phyloP scores from a whole-genome alignment of 176 grass and related monocot genomes.

The Tillandsia leiboldiana region DNA sequence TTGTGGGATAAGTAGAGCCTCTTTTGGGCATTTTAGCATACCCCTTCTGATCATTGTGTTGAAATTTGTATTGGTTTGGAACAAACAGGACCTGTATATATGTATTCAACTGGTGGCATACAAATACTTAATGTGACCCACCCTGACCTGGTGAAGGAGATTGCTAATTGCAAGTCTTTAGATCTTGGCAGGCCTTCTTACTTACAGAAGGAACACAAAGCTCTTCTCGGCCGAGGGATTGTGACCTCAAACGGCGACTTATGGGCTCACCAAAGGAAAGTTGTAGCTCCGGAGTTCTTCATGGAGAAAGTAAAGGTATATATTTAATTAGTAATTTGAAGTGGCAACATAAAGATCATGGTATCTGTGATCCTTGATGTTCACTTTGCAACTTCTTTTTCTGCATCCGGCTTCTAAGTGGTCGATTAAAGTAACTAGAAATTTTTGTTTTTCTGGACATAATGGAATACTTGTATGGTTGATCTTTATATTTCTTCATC shows the following conservation, averaged over 20 bases:
- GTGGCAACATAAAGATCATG: neutral
- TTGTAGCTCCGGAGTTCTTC: conserved; percentile 73
- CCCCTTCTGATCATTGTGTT: neutral
- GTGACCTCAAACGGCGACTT: conserved; percentile 47
- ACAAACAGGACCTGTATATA: conserved; percentile 44
- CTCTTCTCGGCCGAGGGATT: conserved; percentile 65
- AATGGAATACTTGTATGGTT: too few relatives aligned
- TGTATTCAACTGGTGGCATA: conserved; percentile 54
- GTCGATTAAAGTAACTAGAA: too few relatives aligned
- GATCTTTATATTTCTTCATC: too few relatives aligned
- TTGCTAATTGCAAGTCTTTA: conserved; percentile 48
- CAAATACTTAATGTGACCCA: conserved; percentile 41
- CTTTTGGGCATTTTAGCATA: neutral
- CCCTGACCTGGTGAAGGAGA: conserved; percentile 52
- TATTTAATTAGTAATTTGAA: conserved; percentile 4
- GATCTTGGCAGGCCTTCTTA: conserved; percentile 52
- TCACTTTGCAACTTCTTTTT: neutral
- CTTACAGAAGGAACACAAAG: conserved; percentile 43
- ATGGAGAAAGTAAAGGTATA: conserved; percentile 88
- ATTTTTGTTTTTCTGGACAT: too few relatives aligned
- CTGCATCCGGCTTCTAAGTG: neutral
- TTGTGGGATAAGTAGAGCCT: neutral
- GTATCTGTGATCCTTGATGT: neutral
- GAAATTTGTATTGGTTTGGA: conserved; percentile 2
- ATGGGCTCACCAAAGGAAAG: conserved; percentile 65